These are phyloP conservation scores for Lasiodiplodia hormozganensis DNA, from an alignment of 2,329 filamentous ascomycete species.

Conservation along the genomic window DNA sequence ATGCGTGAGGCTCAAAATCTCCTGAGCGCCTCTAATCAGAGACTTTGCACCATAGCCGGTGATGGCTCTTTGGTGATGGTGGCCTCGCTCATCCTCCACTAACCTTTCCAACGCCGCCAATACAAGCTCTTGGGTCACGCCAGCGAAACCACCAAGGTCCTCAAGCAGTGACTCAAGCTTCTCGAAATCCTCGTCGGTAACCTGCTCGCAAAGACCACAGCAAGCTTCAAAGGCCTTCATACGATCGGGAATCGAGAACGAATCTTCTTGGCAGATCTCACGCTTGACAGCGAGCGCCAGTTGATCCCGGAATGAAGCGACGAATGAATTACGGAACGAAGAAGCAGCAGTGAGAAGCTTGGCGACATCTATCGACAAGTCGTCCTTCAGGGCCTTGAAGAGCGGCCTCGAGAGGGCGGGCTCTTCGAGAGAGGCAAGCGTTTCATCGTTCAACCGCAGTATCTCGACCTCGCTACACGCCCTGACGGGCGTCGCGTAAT, in stretches of 20 bases:
- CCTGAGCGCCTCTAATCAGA: slow-evolving; percentile 77
- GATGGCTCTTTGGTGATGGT: slow-evolving; percentile 56
- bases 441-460: slow-evolving; percentile 70
- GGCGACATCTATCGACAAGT: slow-evolving; percentile 62
- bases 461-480: slow-evolving; percentile 80
- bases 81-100: slow-evolving; percentile 45
- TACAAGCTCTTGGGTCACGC: slow-evolving; percentile 59
- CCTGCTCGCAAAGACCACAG: slow-evolving; percentile 77
- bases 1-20: slow-evolving; percentile 75
- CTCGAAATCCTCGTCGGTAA: slow-evolving; percentile 81
- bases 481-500: slow-evolving; percentile 79
- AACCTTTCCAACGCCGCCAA: slow-evolving; percentile 59
- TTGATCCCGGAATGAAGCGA: slow-evolving; percentile 71
- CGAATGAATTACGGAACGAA: slow-evolving; percentile 73
- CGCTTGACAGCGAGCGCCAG: slow-evolving; percentile 71
- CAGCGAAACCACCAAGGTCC: slow-evolving; percentile 64
- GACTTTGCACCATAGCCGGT: slow-evolving; percentile 80
- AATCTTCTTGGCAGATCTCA: slow-evolving; percentile 77
- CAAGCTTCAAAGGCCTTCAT: slow-evolving; percentile 81
- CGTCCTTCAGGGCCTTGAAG: slow-evolving; percentile 54
- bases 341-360: slow-evolving; percentile 73
- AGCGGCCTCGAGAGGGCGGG: slow-evolving; percentile 39
- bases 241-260: slow-evolving; percentile 64
- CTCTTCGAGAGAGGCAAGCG: slow-evolving; percentile 42
- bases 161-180: slow-evolving; percentile 74